phyloP scores from a whole-genome alignment of 306 rosid species.

The Clitoria ternatea region DNA sequence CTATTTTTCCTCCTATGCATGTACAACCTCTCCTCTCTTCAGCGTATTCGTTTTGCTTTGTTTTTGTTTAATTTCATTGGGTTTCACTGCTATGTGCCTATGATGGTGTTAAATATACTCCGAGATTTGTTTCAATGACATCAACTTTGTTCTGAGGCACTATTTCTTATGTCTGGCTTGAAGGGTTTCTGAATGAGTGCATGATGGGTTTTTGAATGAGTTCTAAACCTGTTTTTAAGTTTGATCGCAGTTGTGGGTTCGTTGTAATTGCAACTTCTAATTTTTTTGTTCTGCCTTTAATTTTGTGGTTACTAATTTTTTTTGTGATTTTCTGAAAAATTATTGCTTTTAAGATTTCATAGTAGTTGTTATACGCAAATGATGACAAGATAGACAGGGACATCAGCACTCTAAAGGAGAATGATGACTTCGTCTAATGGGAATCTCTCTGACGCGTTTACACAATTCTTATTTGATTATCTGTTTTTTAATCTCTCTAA shows the following conservation, averaged over 20 bases:
- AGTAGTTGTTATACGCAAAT: slow-evolving; percentile 10
- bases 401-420: slow-evolving; percentile 47
- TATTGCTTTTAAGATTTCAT: not conserved
- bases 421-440: slow-evolving; percentile 44
- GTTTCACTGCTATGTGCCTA: slow-evolving; percentile 24
- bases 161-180: too few relatives aligned
- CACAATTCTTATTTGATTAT: not conserved
- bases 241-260: not conserved
- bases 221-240: too few relatives aligned
- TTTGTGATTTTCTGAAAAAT: too few relatives aligned
- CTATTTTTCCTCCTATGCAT: not conserved
- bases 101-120: slow-evolving; percentile 79
- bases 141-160: slow-evolving; percentile 57
- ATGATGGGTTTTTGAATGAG: too few relatives aligned
- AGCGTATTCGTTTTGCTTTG: not conserved
- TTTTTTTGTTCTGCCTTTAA: not conserved
- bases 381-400: slow-evolving; percentile 59
- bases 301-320: not conserved
- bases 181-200: too few relatives aligned
- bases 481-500: too few relatives aligned
- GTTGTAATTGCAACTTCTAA: too few relatives aligned
- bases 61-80: too few relatives aligned
- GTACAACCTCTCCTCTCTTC: too few relatives aligned
- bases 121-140: slow-evolving; percentile 59
- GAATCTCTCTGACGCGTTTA: slow-evolving; percentile 50